Base-by-base conservation (phyloP, 306 rosid genomes). In the Cucurbita ficifolia region DNA sequence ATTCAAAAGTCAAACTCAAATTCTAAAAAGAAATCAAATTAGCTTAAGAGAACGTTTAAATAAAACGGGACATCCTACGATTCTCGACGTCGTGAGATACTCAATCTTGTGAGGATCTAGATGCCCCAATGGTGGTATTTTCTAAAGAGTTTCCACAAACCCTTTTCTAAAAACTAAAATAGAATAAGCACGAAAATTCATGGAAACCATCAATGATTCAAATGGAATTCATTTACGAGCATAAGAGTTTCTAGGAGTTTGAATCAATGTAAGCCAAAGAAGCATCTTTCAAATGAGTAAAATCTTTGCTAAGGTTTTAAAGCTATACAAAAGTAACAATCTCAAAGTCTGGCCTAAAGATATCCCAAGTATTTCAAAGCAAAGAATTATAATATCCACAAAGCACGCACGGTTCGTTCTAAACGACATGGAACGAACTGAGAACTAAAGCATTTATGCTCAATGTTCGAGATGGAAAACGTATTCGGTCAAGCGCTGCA, bases 401-500 rank as follows among this genome's bases (percentile, higher is more conserved):
- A 21, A 67, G 73, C 39, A 46, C 2, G 17, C 40, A 46, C 2
- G 10, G 52, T 13, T 68, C 21, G 56, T 13, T 68, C 18, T 21
- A 68, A 43, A 68, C 12, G 12, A 68, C 10, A 45, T 13, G 12
- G 55, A 46, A 68, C 53, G 24, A 14, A 36, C 13, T 19, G 59
- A 19, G 13, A 29, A 52, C 65, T 11, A 42, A 77, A 76, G 40
- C 12, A 46, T 21, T 21, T 60, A 75, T 4, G 24, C 75, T 83
- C 80, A 87, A 76, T 95, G 99, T 89, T 91, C 96, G 0, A 89
- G 88, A 76, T 89, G 96, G 84, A 88, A 95, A 42, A 91, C 96
- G 67, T 89, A 91, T 85, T 95, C 99, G 4, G 96, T 95, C 85
- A 95, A 81, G 62, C 85, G 86, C 87, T 95, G 97, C 87, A 91